phyloP scores from a whole-genome alignment of 2,329 filamentous ascomycete species.

The Coniochaeta prunicola region DNA sequence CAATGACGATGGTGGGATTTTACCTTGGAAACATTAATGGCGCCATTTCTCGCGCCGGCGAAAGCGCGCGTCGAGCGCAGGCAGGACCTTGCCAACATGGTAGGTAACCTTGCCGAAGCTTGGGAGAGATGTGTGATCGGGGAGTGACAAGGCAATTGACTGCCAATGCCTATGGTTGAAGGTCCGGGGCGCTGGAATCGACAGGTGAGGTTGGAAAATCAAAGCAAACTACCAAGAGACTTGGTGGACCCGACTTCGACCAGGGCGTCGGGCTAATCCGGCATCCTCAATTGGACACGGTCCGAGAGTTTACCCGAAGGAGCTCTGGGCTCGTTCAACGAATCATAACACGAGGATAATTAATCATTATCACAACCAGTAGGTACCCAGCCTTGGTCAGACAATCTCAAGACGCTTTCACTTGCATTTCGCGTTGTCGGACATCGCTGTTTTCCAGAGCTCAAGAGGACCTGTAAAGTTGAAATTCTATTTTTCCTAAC shows the following conservation, averaged over 20 bases:
- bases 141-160: slow-evolving; percentile 28
- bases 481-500: neutral
- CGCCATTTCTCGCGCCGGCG: slow-evolving; percentile 68
- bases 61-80: slow-evolving; percentile 83
- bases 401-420: neutral
- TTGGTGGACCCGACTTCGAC: slow-evolving; percentile 1
- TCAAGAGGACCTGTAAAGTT: too few species aligned
- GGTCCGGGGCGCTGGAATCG: slow-evolving; percentile 12
- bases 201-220: slow-evolving; percentile 12
- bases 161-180: slow-evolving; percentile 25
- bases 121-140: slow-evolving; percentile 22
- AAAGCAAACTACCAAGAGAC: slow-evolving; percentile 2
- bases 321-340: neutral
- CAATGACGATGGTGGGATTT: slow-evolving; percentile 23
- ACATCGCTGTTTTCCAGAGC: too few species aligned
- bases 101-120: slow-evolving; percentile 42
- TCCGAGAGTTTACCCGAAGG: neutral
- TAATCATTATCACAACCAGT: neutral
- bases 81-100: slow-evolving; percentile 90
- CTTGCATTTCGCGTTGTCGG: neutral
- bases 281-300: slow-evolving; percentile 1
- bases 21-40: slow-evolving; percentile 70
- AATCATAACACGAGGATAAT: neutral
- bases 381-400: neutral
- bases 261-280: slow-evolving; percentile 10